Percentiles rank a stretch among this genome's conserved stretches.
These are phyloP conservation scores for Termitomyces sp. DNA, from an alignment of 768 basidiomycete genomes.

Conservation along the genomic window DNA sequence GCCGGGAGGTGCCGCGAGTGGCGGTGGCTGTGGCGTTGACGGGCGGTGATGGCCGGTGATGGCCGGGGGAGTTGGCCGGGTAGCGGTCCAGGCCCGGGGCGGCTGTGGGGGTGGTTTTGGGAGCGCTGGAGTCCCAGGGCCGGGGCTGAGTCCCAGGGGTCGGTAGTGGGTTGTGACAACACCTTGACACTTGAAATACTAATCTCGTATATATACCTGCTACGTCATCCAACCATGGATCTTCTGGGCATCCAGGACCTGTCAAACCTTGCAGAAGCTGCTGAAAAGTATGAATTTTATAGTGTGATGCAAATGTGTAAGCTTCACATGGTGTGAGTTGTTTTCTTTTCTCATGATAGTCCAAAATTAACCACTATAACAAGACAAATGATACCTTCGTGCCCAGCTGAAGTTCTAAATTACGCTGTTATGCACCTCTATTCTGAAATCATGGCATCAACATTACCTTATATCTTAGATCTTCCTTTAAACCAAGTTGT, in stretches of 20 bases:
- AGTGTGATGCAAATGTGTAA: not conserved
- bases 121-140: no score
- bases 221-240: not conserved
- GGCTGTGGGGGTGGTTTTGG: no score
- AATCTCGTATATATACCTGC: not conserved
- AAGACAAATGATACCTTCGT: not conserved
- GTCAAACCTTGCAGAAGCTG: not conserved
- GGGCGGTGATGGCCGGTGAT: no score
- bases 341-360: not conserved
- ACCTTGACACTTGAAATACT: not conserved
- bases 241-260: not conserved
- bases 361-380: not conserved
- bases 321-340: not conserved
- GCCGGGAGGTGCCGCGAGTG: no score
- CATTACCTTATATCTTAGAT: not conserved
- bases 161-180: no score
- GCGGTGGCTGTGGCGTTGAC: no score
- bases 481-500: not conserved
- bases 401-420: not conserved
- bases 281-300: not conserved
- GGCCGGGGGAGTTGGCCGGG: no score
- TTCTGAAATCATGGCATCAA: not conserved
- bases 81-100: no score
- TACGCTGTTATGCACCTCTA: not conserved
- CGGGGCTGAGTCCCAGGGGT: no score